Evolutionary conservation across 495 filamentous ascomycete genomes (phyloP).

Genomic region (Penicillium parvum): DNA sequence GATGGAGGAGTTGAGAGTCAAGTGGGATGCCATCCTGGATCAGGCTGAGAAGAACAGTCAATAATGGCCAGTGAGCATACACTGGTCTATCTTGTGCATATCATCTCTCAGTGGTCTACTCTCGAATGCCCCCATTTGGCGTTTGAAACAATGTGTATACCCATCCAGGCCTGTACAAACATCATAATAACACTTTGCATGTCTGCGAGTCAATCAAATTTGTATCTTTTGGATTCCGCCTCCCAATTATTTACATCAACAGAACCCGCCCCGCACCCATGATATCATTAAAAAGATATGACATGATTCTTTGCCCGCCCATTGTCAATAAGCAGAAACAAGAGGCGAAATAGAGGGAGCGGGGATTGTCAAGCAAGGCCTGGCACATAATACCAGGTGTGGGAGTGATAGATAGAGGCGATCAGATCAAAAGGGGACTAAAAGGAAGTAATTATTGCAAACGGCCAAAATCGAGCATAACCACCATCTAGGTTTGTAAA

Average conservation of each 20-base stretch:
- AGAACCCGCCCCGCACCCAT: conserved; percentile 26
- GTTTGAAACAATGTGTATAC: no score
- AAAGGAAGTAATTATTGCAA: conserved; percentile 23
- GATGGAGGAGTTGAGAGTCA: conserved; percentile 75
- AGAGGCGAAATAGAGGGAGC: conserved; percentile 7
- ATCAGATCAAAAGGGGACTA: conserved; percentile 17
- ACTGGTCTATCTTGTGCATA: no score
- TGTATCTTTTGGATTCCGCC: conserved; percentile 15
- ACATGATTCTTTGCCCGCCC: conserved; percentile 20
- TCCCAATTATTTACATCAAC: conserved; percentile 40
- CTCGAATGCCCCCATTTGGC: no score
- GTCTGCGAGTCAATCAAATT: conserved; percentile 9
- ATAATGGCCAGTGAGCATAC: conserved; percentile 4
- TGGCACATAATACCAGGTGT: background rate
- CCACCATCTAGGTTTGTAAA: conserved; percentile 25
- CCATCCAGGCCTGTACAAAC: conserved; percentile 2
- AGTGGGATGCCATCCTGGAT: conserved; percentile 69
- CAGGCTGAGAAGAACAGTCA: conserved; percentile 23
- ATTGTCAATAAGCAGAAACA: conserved; percentile 12
- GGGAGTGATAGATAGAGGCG: conserved; percentile 11
- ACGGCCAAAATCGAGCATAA: conserved; percentile 12
- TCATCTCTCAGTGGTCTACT: no score
- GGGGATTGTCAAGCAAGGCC: conserved; percentile 5
- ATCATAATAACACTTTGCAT: background rate
- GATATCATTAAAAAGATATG: conserved; percentile 27